These are phyloP conservation scores for Ocimum tenuiflorum DNA, from an alignment of 257 asterid species.

Conservation along the genomic window DNA sequence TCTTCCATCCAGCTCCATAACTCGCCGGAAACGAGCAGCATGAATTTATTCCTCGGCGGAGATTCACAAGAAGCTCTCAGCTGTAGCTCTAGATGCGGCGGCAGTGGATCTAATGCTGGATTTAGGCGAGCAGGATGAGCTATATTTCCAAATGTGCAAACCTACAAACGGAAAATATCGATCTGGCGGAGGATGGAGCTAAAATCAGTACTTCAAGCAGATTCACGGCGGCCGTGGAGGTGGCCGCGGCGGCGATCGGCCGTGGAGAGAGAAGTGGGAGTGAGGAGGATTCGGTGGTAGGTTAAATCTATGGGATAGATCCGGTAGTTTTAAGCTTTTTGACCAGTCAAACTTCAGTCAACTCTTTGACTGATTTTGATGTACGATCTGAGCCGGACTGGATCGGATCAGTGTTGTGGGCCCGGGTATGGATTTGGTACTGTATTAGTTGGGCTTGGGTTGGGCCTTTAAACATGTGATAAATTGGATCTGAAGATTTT, in stretches of 20 bases:
- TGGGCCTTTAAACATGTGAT: too few relatives aligned
- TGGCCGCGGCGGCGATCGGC: conserved; percentile 20
- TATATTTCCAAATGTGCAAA: not conserved
- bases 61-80: not conserved
- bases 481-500: too few relatives aligned
- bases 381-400: not conserved
- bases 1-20: conserved; percentile 25
- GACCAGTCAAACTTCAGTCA: conserved; percentile 29
- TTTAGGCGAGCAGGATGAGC: not conserved
- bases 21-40: not conserved
- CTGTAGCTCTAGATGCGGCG: too few relatives aligned
- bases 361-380: not conserved
- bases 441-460: too few relatives aligned
- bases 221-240: too few relatives aligned
- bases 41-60: not conserved
- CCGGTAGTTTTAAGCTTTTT: conserved; percentile 25
- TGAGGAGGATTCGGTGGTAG: conserved; percentile 23
- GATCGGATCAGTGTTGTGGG: too few relatives aligned
- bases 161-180: too few relatives aligned
- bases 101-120: conserved; percentile 14
- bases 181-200: conserved; percentile 14
- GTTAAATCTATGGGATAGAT: conserved; percentile 19
- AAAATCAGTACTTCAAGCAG: conserved; percentile 4
- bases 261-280: conserved; percentile 16
- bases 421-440: too few relatives aligned